Evolutionary conservation across 2,329 filamentous ascomycete species (phyloP), one percentile per base, ranked within the genome.

Genomic region (Grosmannia serpens): DNA sequence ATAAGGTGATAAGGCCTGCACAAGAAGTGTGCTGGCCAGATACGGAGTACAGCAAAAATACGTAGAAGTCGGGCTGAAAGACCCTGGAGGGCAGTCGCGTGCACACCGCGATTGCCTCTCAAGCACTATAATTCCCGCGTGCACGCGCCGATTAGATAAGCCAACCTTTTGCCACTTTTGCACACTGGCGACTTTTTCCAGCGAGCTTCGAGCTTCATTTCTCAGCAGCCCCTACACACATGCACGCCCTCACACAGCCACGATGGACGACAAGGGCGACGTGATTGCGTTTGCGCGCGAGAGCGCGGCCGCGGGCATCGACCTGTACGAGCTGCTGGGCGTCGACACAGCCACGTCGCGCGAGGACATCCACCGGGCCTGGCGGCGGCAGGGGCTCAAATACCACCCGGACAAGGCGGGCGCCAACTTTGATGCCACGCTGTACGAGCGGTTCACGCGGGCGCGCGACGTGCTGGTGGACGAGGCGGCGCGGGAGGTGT

Each of bases 341-440:
- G 77, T 94, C 55, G 76, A 83, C 58, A 77, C 83, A 24, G 79
- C 84, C 22, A 82, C 86, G 0, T 74, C 79, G 24, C 85, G 87
- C 58, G 74, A 83, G n/a, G 87, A 91, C 62, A 86, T 95, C 66
- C 86, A 89, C 63, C 85, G 87, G 64, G 90, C 89, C 51, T 96
- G 92, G 77, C 84, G 90, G 66, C 85, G 86, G 33, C 90, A 90
- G 4, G 69, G 68, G 2, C 77, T 96, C n/a, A 90, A 89, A 67
- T 90, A 91, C 75, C 92, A 97, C 71, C 92, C 92, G 1, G 92
- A 97, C 78, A 96, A 96, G 74, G 85, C 91, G 58, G 82, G 85
- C 62, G 83, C 82, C 56, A 75, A 79, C 44, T 89, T 87, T 65
- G 89, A 94, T 64, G 79, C 89, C 52, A 85, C 86, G 58, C 88